Conservation (phyloP, 495 filamentous ascomycete species). For the Penicillium pulvis region DNA sequence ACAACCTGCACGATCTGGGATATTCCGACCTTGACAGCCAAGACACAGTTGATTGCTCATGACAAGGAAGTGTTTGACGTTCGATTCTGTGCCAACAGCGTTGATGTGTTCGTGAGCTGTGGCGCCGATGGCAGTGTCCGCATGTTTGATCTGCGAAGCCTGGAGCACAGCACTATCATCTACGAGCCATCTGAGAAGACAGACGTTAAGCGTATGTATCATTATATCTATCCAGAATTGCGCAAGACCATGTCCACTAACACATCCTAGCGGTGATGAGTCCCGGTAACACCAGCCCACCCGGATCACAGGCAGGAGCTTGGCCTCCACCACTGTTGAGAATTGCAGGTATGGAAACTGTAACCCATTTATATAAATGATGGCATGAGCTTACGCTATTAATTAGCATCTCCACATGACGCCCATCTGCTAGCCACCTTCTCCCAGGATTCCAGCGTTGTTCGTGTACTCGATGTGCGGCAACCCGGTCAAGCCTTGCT, state of each 20-base stretch:
- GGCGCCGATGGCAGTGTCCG: conserved; percentile 96
- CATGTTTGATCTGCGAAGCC: conserved; percentile 96
- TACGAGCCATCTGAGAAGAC: conserved; percentile 93
- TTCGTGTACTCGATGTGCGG: conserved; percentile 94
- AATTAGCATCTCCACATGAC: conserved; percentile 85
- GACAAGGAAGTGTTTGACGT: conserved; percentile 99
- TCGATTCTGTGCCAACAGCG: conserved; percentile 92
- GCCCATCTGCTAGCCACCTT: conserved; percentile 95
- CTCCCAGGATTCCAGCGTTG: conserved; percentile 86
- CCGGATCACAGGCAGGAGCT: conserved; percentile 72
- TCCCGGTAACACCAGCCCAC: conserved; percentile 60
- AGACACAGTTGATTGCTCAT: conserved; percentile 97
- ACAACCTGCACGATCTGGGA: conserved; percentile 99
- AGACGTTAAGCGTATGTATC: conserved; percentile 67
- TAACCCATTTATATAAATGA: neutral
- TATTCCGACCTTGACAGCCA: conserved; percentile 95
- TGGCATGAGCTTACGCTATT: neutral
- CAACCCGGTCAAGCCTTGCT: conserved; percentile 95
- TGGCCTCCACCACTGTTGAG: conserved; percentile 85
- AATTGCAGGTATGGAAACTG: conserved; percentile 60
- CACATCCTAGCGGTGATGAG: conserved; percentile 38
- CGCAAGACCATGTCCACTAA: conserved; percentile 5
- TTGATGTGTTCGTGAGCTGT: conserved; percentile 97
- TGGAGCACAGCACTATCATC: conserved; percentile 98
- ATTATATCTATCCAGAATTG: too few relatives aligned